Conservation (phyloP, 371 early-diverging fungal genomes). For the Rhizopus delemar region DNA sequence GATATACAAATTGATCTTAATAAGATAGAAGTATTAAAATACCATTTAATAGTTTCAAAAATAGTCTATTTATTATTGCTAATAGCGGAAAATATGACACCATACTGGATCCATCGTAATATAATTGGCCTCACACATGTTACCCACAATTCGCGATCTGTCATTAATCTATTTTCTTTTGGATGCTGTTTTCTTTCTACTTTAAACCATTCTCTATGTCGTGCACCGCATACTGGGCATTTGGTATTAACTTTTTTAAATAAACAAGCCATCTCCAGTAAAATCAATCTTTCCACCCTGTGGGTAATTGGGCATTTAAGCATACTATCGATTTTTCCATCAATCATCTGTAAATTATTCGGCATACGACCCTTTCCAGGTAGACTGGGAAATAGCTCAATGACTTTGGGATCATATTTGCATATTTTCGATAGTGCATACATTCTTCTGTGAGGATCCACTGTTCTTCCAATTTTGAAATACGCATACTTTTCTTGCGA, state of each 20-base stretch:
- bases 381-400: constrained; percentile 49
- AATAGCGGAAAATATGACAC: constrained; percentile 26
- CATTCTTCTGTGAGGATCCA: constrained; percentile 54
- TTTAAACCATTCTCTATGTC: constrained; percentile 56
- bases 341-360: constrained; percentile 7
- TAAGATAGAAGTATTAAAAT: too few species aligned
- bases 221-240: constrained; percentile 41
- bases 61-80: neutral
- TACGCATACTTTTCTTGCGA: constrained; percentile 40
- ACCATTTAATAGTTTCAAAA: too few species aligned
- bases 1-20: too few species aligned
- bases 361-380: constrained; percentile 17
- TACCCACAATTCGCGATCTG: constrained; percentile 33
- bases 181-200: constrained; percentile 12
- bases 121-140: constrained; percentile 30
- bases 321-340: constrained; percentile 8
- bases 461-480: constrained; percentile 59
- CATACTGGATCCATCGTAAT: constrained; percentile 39
- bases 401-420: constrained; percentile 43
- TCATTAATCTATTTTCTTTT: constrained; percentile 11
- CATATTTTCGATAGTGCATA: constrained; percentile 50
- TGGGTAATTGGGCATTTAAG: constrained; percentile 49
- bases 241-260: constrained; percentile 27
- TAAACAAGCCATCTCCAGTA: constrained; percentile 46
- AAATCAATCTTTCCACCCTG: constrained; percentile 58